Evolutionary conservation across 2,329 filamentous ascomycete genomes (phyloP).

Genomic region (Thyridium curvatum): DNA sequence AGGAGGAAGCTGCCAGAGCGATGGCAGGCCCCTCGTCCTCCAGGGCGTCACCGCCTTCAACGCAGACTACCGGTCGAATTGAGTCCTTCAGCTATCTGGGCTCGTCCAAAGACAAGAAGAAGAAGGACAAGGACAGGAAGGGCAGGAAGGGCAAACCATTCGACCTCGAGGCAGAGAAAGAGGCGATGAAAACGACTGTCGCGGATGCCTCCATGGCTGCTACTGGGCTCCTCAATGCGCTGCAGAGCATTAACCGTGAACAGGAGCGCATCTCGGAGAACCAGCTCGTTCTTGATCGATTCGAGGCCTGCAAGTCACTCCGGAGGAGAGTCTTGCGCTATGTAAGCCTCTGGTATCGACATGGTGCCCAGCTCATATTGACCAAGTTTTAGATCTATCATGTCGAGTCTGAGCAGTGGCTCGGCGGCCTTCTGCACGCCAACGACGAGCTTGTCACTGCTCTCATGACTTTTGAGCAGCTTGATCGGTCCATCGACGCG

Average conservation of each 20-base stretch:
- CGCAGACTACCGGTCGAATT: conserved; percentile 17
- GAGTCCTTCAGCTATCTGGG: conserved; percentile 36
- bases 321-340: conserved; percentile 82
- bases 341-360: conserved; percentile 31
- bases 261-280: conserved; percentile 84
- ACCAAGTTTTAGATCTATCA: conserved; percentile 62
- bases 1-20: conserved; percentile 31
- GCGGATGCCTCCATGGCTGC: conserved; percentile 83
- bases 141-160: conserved; percentile 62
- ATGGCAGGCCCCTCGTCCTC: conserved; percentile 16
- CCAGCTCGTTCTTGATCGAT: conserved; percentile 63
- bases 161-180: conserved; percentile 81
- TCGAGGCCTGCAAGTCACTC: conserved; percentile 81
- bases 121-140: conserved; percentile 43
- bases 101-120: conserved; percentile 41
- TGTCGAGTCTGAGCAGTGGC: conserved; percentile 84
- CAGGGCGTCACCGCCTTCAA: conserved; percentile 13
- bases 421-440: conserved; percentile 84
- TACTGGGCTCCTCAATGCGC: conserved; percentile 81
- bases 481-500: conserved; percentile 78
- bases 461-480: conserved; percentile 88
- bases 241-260: conserved; percentile 90
- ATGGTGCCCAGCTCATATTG: conserved; percentile 7
- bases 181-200: conserved; percentile 79
- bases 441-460: conserved; percentile 95